Evolutionary conservation across 768 basidiomycete genomes (phyloP).

Genomic region (Udeniomyces megalosporus): DNA sequence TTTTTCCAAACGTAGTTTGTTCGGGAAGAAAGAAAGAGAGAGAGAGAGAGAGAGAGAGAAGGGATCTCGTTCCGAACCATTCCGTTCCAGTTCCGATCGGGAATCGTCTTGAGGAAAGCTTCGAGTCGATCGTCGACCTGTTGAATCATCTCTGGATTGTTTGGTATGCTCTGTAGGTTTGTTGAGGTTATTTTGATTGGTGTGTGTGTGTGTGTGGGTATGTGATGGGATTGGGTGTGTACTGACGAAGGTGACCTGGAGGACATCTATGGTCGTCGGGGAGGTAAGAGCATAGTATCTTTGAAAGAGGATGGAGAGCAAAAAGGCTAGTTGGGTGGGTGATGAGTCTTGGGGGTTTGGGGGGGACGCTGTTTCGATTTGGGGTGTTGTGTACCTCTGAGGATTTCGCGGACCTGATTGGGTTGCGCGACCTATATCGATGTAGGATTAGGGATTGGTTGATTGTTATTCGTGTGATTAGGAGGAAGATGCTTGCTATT

Average conservation of each 20-base stretch:
- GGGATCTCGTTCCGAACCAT: background rate
- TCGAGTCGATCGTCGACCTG: background rate
- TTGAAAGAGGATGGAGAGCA: constrained; percentile 4
- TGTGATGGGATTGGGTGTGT: background rate
- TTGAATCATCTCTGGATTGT: background rate
- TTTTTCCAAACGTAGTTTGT: no score
- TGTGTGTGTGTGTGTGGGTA: background rate
- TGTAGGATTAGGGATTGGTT: no score
- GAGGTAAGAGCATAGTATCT: background rate
- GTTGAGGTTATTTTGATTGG: no score
- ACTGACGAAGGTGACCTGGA: constrained; percentile 7
- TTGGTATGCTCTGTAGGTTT: background rate
- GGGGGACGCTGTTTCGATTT: no score
- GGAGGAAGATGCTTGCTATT: background rate
- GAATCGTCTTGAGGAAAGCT: background rate
- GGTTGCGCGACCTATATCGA: no score
- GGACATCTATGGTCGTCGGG: background rate
- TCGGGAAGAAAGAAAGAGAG: background rate
- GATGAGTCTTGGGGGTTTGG: no score
- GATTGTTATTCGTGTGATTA: no score
- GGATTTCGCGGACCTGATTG: no score
- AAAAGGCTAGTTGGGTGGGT: background rate
- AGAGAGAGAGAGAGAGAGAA: background rate
- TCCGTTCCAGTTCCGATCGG: background rate
- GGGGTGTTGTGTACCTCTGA: no score